Base-by-base conservation (phyloP, 805 yeast genomes). In the Clavispora fructus region DNA sequence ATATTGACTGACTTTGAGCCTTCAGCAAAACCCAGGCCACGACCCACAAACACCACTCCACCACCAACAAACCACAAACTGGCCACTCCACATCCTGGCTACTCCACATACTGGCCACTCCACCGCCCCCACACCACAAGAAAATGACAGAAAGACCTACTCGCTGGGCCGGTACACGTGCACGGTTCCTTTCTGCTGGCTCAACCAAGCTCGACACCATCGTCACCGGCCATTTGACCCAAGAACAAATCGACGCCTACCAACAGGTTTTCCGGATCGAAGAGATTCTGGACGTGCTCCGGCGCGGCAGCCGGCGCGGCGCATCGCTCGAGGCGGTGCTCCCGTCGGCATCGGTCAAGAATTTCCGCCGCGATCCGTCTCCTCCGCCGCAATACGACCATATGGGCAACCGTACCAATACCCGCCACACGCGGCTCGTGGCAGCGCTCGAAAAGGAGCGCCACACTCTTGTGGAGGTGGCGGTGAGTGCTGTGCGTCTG, bases 341-440 rank as follows among this genome's bases (percentile, higher is more conserved):
- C 10, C 84, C 84, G 0, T 69, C 74, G 9, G 62, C 63, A 7
- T 51, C 58, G 14, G 45, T 47, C 19, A 74, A 78, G 0, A 68
- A 67, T 44, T 73, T 67, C 53, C 55, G 60, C 42, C 54, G 80
- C 49, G 87, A 95, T 1, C 89, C 91, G 0, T 87, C 96, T 1
- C 98, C 98, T 0, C 90, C 97, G 1, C 99, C 99, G 1, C 79
- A 78, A 47, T 94, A 94, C 64, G 98, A 94, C 65, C 64, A 74
- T 28, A 65, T 70, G 19, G 99, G 99, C 39, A 83, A 81, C 60
- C 82, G 98, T 58, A 81, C 80, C 9, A 94, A 94, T 61, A 90
- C 98, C 0, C 69, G 95, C 45, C 96, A 87, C 43, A 79, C 80
- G 49, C 70, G 73, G 43, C 76, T 78, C 44, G 71, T 73, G 39